These are phyloP conservation scores for Phlyctochytrium planicorne DNA, from an alignment of 192 early-diverging fungal species.

Conservation along the genomic window DNA sequence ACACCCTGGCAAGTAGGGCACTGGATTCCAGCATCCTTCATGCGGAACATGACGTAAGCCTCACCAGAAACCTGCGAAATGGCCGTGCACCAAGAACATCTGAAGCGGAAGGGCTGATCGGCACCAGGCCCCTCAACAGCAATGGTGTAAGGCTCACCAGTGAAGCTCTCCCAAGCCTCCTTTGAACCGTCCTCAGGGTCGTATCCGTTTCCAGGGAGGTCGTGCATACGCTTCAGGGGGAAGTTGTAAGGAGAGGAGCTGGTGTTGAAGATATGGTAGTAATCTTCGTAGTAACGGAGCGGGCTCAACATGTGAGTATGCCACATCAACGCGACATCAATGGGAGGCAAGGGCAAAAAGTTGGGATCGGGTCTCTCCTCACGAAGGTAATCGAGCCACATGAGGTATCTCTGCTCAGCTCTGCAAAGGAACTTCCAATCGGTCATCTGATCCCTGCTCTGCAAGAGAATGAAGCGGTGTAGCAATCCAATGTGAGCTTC, in stretches of 20 bases:
- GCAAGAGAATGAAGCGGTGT: slow-evolving; percentile 28
- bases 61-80: slow-evolving; percentile 10
- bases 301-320: slow-evolving; percentile 59
- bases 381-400: slow-evolving; percentile 48
- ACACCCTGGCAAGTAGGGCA: slow-evolving; percentile 23
- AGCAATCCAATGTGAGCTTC: slow-evolving; percentile 37
- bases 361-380: slow-evolving; percentile 27
- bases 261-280: slow-evolving; percentile 43
- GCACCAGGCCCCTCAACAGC: slow-evolving; percentile 1
- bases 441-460: slow-evolving; percentile 26
- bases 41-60: slow-evolving; percentile 32
- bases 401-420: slow-evolving; percentile 56
- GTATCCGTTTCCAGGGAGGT: slow-evolving; percentile 36
- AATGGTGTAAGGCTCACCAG: slow-evolving; percentile 23
- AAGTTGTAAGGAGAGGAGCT: slow-evolving; percentile 40
- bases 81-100: slow-evolving; percentile 29
- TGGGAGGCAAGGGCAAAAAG: slow-evolving; percentile 43
- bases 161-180: slow-evolving; percentile 37
- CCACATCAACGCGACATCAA: slow-evolving; percentile 64
- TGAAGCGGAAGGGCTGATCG: slow-evolving; percentile 27
- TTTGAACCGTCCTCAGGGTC: slow-evolving; percentile 33
- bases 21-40: slow-evolving; percentile 29
- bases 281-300: slow-evolving; percentile 60
- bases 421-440: slow-evolving; percentile 51
- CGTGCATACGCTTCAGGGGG: slow-evolving; percentile 48